These are phyloP conservation scores for Casuarina glauca DNA, from an alignment of 306 rosid species.

Conservation along the genomic window DNA sequence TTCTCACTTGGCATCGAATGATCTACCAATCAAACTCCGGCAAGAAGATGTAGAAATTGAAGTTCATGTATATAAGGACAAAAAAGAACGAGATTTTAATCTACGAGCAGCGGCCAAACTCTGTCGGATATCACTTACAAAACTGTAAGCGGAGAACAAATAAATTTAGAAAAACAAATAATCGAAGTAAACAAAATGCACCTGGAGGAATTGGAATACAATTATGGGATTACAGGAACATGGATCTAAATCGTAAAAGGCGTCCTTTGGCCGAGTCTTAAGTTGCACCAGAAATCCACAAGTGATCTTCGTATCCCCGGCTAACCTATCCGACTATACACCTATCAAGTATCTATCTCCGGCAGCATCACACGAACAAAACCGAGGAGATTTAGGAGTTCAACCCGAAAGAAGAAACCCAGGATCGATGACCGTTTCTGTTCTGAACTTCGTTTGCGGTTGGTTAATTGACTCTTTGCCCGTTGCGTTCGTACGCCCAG, in stretches of 20 bases:
- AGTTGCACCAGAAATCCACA: background rate
- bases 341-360: too few relatives aligned
- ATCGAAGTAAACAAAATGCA: background rate
- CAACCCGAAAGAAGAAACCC: too few relatives aligned
- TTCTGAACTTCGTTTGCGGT: too few relatives aligned
- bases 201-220: background rate
- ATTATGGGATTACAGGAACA: background rate
- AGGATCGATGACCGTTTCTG: too few relatives aligned
- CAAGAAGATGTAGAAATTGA: background rate
- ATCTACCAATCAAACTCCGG: background rate
- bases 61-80: background rate
- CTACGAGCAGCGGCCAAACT: background rate
- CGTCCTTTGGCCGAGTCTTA: background rate
- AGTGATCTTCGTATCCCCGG: background rate
- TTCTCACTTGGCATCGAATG: too few relatives aligned
- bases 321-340: background rate
- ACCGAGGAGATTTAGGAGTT: too few relatives aligned
- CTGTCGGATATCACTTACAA: background rate
- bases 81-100: too few relatives aligned
- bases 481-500: too few relatives aligned
- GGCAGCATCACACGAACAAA: too few relatives aligned
- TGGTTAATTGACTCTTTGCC: too few relatives aligned
- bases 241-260: background rate
- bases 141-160: background rate
- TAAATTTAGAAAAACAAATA: background rate